Conservation (phyloP, 1,139 yeast species). For the Meyerozyma sp. region DNA sequence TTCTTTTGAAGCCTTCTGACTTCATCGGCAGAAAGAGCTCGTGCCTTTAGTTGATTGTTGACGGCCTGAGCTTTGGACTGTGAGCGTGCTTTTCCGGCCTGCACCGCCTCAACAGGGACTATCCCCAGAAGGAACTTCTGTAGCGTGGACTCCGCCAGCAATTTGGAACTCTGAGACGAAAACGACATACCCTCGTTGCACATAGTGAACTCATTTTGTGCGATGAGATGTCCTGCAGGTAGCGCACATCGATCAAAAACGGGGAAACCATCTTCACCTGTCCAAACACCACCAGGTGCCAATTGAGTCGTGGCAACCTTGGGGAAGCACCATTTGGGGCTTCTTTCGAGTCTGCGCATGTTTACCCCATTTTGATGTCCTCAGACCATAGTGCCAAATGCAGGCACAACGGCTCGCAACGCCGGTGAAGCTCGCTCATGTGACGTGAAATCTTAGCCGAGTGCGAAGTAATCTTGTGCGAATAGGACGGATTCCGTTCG, state of each 20-base stretch:
- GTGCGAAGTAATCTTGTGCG: not conserved
- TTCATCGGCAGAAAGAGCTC: slow-evolving; percentile 25
- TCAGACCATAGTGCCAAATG: not conserved
- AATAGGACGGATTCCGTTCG: not conserved
- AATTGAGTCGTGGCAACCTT: no score
- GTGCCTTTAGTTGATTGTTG: slow-evolving; percentile 8
- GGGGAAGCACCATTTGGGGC: no score
- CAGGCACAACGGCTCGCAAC: not conserved
- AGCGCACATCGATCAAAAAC: not conserved
- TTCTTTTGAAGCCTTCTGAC: slow-evolving; percentile 27
- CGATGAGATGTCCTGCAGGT: slow-evolving; percentile 1
- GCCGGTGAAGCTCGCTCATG: not conserved
- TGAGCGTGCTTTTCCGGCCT: slow-evolving; percentile 4
- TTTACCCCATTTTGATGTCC: not conserved
- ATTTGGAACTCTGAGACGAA: slow-evolving; percentile 24
- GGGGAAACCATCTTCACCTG: not conserved
- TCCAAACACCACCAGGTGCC: no score
- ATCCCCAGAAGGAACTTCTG: slow-evolving; percentile 34
- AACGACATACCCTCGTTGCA: slow-evolving; percentile 18
- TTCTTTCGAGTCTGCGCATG: no score
- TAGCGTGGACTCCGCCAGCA: slow-evolving; percentile 36
- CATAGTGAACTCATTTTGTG: not conserved
- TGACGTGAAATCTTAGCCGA: not conserved
- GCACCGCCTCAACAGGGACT: slow-evolving; percentile 28
- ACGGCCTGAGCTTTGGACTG: slow-evolving; percentile 19